A percentile compares a stretch with the other conserved stretches of the same genome.
Evolutionary conservation across 2,329 filamentous ascomycete species (phyloP).

Genomic region (Fusarium annulatum): DNA sequence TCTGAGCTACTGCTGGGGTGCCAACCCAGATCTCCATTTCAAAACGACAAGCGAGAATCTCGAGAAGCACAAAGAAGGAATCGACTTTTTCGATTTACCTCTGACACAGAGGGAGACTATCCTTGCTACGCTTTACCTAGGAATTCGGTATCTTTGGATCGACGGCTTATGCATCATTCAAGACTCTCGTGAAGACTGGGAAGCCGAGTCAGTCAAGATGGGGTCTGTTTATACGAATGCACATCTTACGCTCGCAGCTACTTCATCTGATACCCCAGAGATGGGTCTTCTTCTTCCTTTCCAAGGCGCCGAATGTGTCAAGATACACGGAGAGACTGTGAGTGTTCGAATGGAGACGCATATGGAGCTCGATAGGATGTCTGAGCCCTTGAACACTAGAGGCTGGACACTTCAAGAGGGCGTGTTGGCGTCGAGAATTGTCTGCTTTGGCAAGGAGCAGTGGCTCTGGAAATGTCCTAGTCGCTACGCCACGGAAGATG

Average conservation of each 20-base stretch:
- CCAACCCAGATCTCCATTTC: background rate
- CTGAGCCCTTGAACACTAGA: background rate
- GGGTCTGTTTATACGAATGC: background rate
- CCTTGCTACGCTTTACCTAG: background rate
- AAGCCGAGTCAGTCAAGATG: background rate
- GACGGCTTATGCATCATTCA: constrained; percentile 15
- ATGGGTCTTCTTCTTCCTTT: constrained; percentile 3
- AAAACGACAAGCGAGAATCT: background rate
- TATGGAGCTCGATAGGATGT: background rate
- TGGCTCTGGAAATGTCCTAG: constrained; percentile 18
- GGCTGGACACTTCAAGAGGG: constrained; percentile 13
- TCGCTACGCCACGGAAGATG: constrained; percentile 3
- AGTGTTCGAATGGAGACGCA: background rate
- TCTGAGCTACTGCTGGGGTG: constrained; percentile 19
- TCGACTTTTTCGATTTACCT: background rate
- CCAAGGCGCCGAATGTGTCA: background rate
- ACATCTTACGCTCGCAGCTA: background rate
- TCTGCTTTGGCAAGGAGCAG: constrained; percentile 1
- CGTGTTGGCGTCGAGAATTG: background rate
- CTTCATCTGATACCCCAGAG: background rate
- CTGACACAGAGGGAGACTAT: background rate
- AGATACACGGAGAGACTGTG: background rate
- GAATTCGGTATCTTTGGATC: constrained; percentile 6
- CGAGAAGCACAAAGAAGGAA: background rate
- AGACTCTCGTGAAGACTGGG: constrained; percentile 16